Conservation (phyloP, 2,329 filamentous ascomycete species). For the Penicillium sp. region DNA sequence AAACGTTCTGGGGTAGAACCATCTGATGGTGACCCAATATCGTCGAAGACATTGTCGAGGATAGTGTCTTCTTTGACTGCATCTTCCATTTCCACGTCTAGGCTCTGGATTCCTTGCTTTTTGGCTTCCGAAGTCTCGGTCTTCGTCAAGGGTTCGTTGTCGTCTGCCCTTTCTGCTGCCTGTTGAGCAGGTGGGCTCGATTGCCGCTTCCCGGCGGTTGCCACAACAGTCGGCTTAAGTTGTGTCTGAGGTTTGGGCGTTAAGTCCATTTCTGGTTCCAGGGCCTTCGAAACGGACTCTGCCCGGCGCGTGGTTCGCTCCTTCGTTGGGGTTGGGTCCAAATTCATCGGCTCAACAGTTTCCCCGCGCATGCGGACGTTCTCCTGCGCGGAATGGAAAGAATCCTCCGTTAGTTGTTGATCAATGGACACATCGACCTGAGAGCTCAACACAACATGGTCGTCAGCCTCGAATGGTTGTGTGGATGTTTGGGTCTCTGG, state of each 20-base stretch:
- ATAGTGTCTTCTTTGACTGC: slow-evolving; percentile 34
- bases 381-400: slow-evolving; percentile 52
- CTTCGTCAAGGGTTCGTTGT: slow-evolving; percentile 13
- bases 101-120: slow-evolving; percentile 6
- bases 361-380: slow-evolving; percentile 37
- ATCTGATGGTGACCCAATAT: slow-evolving; percentile 52
- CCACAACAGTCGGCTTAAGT: neutral
- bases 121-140: slow-evolving; percentile 19
- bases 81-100: slow-evolving; percentile 27
- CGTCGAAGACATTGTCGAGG: slow-evolving; percentile 45
- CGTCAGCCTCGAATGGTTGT: slow-evolving; percentile 35
- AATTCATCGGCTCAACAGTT: slow-evolving; percentile 42
- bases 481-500: slow-evolving; percentile 37
- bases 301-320: slow-evolving; percentile 13
- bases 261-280: slow-evolving; percentile 4
- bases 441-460: slow-evolving; percentile 19
- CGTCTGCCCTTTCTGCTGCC: slow-evolving; percentile 11
- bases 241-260: slow-evolving; percentile 12
- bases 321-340: slow-evolving; percentile 30
- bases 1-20: slow-evolving; percentile 58
- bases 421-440: slow-evolving; percentile 31
- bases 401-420: slow-evolving; percentile 46
- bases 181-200: neutral
- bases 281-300: slow-evolving; percentile 4
- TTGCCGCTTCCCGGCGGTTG: slow-evolving; percentile 5